Base-by-base conservation (phyloP, 352 stramenopile genomes). In the Phytophthora crassamura region DNA sequence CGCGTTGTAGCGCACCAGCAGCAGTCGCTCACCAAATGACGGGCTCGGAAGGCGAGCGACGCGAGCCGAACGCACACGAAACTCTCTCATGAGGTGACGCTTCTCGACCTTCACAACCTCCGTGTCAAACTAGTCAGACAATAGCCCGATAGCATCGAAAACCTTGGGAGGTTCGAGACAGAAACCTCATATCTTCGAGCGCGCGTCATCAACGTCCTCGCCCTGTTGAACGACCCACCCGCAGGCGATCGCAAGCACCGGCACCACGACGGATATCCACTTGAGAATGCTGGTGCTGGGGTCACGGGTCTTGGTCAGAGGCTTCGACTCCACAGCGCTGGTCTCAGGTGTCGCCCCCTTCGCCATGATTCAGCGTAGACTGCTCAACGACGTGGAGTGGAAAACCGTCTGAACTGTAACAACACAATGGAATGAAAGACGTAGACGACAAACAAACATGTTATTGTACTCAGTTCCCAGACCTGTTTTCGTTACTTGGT, bases 1-100 rank as follows among this genome's bases (percentile, higher is more conserved):
- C 9, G 82, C 82, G 2, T 56, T 81, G 62, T 94, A 94, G 0
- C 83, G 82, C 7, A 94, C 84, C 16, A 93, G 72, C 54, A 93
- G 86, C 36, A 94, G 52, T 5, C 80, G 72, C 56, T 93, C 86
- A 4, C 57, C 80, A 71, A 82, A 92, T 7, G 80, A 77, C 1
- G 86, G 67, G 36, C 82, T 91, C 2, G 86, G 69, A 8, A 94
- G 72, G 5, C 86, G 77, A 25, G 83, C 79, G 9, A 94, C 66
- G 6, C 38, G 57, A 16, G 84, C 72, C n/a, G 82, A 90, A 12
- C 86, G 82, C 15, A 51, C 58, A 7, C 82, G 84, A 55, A 93
- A 93, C 5, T 91, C 80, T 20, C 86, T 83, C 28, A 87, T 50
- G 35, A 90, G n/a, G 20, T 72, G 57, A 8, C 84, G 84, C 43